Conservation (phyloP, 1,284 basidiomycete species). For the Sanghuangporus weigelae region DNA sequence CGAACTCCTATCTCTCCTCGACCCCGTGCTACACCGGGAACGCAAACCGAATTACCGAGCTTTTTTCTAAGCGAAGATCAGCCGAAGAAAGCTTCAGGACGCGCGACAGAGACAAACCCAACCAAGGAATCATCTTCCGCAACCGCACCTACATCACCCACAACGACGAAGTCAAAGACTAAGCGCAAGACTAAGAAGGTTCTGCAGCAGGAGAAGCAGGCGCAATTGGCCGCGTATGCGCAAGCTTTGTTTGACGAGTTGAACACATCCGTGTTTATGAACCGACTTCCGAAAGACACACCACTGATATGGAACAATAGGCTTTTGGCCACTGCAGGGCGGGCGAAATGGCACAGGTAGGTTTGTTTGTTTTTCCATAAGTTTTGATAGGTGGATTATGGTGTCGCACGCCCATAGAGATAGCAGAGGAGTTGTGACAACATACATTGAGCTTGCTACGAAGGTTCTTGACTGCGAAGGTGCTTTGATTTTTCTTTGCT, state of each 20-base stretch:
- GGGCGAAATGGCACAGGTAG: constrained; percentile 66
- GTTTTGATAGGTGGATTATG: not conserved
- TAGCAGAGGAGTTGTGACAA: constrained; percentile 44
- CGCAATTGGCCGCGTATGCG: constrained; percentile 49
- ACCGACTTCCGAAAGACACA: constrained; percentile 63
- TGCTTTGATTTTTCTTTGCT: constrained; percentile 24
- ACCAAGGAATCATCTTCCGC: not conserved
- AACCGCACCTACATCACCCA: not conserved
- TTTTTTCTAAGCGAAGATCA: not conserved
- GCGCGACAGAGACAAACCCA: not conserved
- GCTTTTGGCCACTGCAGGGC: constrained; percentile 70
- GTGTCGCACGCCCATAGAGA: constrained; percentile 32
- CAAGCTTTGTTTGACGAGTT: constrained; percentile 76
- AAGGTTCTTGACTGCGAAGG: constrained; percentile 77
- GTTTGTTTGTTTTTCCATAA: constrained; percentile 14
- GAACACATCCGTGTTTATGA: constrained; percentile 70
- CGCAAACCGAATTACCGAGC: not conserved
- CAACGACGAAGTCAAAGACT: constrained; percentile 3
- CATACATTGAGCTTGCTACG: constrained; percentile 67
- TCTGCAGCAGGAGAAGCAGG: constrained; percentile 37
- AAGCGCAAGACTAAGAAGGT: constrained; percentile 42
- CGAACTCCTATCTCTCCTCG: not conserved
- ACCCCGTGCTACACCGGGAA: not conserved
- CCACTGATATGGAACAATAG: constrained; percentile 70
- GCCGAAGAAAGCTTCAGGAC: not conserved